phyloP scores from a whole-genome alignment of 1,139 yeast genomes.

The Protomyces inundatus region DNA sequence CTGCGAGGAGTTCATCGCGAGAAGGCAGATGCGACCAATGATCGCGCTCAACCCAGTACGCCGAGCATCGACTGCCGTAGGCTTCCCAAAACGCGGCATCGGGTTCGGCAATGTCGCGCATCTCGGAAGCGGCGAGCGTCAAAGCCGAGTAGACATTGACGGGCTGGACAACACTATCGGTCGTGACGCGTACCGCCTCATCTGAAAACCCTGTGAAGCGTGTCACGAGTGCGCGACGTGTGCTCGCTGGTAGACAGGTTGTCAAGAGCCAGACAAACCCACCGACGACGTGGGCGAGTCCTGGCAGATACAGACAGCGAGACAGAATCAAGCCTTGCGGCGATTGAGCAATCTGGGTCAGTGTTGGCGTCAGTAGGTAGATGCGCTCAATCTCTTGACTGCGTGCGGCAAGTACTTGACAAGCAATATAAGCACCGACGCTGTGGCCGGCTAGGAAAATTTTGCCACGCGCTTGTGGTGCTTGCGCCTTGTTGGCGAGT shows the following conservation, averaged over 20 bases:
- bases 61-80: slow-evolving; percentile 6
- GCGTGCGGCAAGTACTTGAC: slow-evolving; percentile 14
- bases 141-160: slow-evolving; percentile 6
- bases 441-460: slow-evolving; percentile 19
- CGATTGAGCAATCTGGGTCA: slow-evolving; percentile 12
- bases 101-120: slow-evolving; percentile 8
- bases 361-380: slow-evolving; percentile 13
- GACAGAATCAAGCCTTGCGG: slow-evolving; percentile 12
- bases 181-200: slow-evolving; percentile 11
- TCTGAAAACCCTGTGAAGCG: slow-evolving; percentile 5
- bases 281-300: background rate
- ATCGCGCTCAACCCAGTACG: slow-evolving; percentile 18
- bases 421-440: slow-evolving; percentile 21
- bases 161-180: slow-evolving; percentile 2
- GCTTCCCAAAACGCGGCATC: slow-evolving; percentile 5
- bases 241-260: background rate
- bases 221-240: background rate
- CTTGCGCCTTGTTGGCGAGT: background rate
- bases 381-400: background rate
- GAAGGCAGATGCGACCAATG: slow-evolving; percentile 2
- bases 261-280: background rate
- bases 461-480: background rate
- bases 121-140: slow-evolving; percentile 19
- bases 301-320: slow-evolving; percentile 1
- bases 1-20: background rate